A percentile compares a stretch with the other conserved stretches of the same genome.
Evolutionary conservation across 106 monocot genomes (phyloP).

Genomic region (Dendrobium chrysotoxum): DNA sequence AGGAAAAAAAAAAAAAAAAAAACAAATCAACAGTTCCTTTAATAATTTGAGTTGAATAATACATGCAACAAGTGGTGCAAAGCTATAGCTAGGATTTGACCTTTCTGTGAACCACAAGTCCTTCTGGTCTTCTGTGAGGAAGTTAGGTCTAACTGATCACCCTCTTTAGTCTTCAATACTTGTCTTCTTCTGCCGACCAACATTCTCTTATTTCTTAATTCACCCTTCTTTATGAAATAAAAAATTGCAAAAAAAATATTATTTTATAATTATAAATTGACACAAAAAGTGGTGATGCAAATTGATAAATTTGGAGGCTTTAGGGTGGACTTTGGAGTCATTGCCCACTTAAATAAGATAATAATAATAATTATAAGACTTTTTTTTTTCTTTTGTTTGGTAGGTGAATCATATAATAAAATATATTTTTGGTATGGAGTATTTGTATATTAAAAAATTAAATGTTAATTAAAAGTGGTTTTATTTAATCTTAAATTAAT

Average conservation of each 20-base stretch:
- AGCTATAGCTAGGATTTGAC: neutral
- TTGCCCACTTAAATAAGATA: neutral
- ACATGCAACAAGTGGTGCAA: neutral
- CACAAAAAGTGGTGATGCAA: no score
- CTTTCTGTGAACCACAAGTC: neutral
- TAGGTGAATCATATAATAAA: neutral
- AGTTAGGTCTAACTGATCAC: neutral
- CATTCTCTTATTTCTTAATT: neutral
- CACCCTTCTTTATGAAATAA: neutral
- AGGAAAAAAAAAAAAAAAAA: no score
- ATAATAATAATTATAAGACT: neutral
- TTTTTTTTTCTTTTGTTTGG: neutral
- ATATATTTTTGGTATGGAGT: no score
- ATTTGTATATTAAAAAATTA: no score
- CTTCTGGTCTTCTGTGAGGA: neutral
- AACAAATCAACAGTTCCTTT: neutral
- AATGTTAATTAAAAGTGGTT: no score
- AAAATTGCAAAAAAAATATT: neutral
- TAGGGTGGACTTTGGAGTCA: neutral
- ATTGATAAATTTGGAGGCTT: neutral
- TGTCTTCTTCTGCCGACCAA: neutral
- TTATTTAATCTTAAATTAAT: neutral
- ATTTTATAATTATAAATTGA: no score
- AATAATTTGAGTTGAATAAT: neutral
- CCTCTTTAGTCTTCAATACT: neutral